A percentile compares a stretch with the other conserved stretches of the same genome.
These are phyloP conservation scores for Nannochloris sp. DNA, from an alignment of 139 green algal genomes.

Conservation along the genomic window DNA sequence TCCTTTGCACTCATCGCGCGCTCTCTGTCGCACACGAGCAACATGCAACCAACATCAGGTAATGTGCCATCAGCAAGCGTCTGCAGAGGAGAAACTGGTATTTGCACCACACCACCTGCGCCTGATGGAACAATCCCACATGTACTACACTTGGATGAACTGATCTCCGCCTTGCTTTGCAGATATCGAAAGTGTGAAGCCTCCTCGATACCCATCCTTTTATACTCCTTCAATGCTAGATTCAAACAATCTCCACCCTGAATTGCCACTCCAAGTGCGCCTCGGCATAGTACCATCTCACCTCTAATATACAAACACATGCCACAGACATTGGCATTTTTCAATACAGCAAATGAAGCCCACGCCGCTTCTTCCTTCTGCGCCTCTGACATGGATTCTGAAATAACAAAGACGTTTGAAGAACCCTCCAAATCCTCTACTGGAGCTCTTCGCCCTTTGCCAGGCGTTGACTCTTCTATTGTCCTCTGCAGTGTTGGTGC, in stretches of 20 bases:
- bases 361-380: conserved; percentile 67
- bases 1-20: conserved; percentile 50
- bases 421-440: conserved; percentile 34
- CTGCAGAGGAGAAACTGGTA: neutral
- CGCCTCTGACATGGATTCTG: conserved; percentile 5
- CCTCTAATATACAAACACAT: conserved; percentile 38
- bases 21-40: conserved; percentile 48
- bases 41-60: conserved; percentile 10
- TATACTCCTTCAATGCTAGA: neutral
- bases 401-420: conserved; percentile 45
- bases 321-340: conserved; percentile 73
- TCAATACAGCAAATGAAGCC: conserved; percentile 67
- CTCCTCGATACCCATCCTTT: too few species aligned
- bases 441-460: conserved; percentile 38
- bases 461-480: conserved; percentile 51
- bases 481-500: conserved; percentile 60
- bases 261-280: conserved; percentile 24
- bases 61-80: neutral
- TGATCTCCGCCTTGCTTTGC: too few species aligned
- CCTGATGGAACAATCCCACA: neutral
- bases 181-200: too few species aligned
- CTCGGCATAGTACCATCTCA: conserved; percentile 24
- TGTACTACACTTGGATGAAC: too few species aligned
- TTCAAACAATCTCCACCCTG: conserved; percentile 10
- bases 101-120: neutral